These are phyloP conservation scores for Pestalotiopsis sp. DNA, from an alignment of 2,329 filamentous ascomycete species.

Conservation along the genomic window DNA sequence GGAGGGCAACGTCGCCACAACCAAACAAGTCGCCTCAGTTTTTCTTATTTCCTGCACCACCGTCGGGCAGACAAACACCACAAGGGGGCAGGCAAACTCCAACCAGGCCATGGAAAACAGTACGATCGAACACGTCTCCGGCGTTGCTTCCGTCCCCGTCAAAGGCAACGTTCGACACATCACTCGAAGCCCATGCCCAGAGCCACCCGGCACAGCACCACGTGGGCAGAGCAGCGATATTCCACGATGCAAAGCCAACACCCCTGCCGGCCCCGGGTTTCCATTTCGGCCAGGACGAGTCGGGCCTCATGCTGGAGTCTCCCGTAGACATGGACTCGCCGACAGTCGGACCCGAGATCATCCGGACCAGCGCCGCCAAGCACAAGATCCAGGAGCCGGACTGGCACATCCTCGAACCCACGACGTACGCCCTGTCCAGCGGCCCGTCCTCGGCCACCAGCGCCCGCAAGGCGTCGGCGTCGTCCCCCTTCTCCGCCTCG, in stretches of 20 bases:
- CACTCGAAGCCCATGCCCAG: conserved; percentile 19
- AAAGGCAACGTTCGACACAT: conserved; percentile 35
- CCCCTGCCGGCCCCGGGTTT: conserved; percentile 10
- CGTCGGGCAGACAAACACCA: conserved; percentile 24
- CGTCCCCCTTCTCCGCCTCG: conserved; percentile 33
- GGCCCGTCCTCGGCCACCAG: conserved; percentile 29
- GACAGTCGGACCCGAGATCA: conserved; percentile 19
- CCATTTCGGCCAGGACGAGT: conserved; percentile 37
- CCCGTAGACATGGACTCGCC: conserved; percentile 29
- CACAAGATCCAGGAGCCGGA: conserved; percentile 44
- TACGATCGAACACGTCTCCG: conserved; percentile 60
- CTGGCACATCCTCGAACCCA: conserved; percentile 51
- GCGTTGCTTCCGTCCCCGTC: conserved; percentile 49
- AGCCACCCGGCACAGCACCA: conserved; percentile 22
- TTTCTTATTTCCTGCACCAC: conserved; percentile 46
- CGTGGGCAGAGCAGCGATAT: conserved; percentile 18
- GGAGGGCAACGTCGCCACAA: conserved; percentile 54
- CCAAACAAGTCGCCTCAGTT: conserved; percentile 46
- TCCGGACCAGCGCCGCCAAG: conserved; percentile 33
- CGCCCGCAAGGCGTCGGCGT: conserved; percentile 28
- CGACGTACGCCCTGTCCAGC: conserved; percentile 36
- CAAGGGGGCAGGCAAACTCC: conserved; percentile 36
- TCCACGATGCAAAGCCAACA: background rate
- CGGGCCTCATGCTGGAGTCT: conserved; percentile 44
- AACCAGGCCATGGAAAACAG: conserved; percentile 31